Base-by-base conservation (phyloP, 495 filamentous ascomycete species). In the Xylaria curta region DNA sequence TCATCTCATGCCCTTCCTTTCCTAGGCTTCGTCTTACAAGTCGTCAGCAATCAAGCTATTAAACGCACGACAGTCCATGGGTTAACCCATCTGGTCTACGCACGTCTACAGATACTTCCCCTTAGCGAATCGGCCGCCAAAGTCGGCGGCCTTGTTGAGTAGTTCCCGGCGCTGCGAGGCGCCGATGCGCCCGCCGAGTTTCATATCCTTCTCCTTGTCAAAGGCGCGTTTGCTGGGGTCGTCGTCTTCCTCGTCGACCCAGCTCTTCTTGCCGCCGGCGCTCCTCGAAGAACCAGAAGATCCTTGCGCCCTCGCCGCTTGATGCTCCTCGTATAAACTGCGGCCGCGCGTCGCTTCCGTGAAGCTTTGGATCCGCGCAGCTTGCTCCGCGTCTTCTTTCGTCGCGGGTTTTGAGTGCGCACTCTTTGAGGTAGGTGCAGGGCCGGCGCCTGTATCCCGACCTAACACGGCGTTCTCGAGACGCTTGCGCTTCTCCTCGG, bases 131-230 rank as follows among this genome's bases (percentile, higher is more conserved):
- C 94, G 83, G 17, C 89, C 91, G 15, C 91, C 90, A 84, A 97
- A 98, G 75, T 94, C 91, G 46, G 91, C 88, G 12, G 95, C 93
- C 75, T 89, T 89, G 58, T 89, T 91, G 59, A 98, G 72, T 87
- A 99, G 83, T 77, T 98, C 92, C 71, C 86, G 90, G 72, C 90
- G 90, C 85, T 97, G 89, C 24, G 87, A 82, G 75, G 90, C 81
- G n/a, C 90, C 91, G 51, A 98, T 87, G 78, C 88, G 90, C 3
- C 89, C 88, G 13, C 91, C 90, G 12, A 91, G 84, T 59, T 88
- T 91, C 86, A 99, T 96, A 81, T 99, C 96, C 85, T 98, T 99
- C 82, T 99, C 94, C 58, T 88, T 85, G 82, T 98, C 94, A 84
- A 98, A 99, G 10, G 89, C 91, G 71, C 96, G 85, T 79, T 89